Evolutionary conservation across 179 eudicot species (phyloP), one percentile per base, ranked within the genome.

Genomic region (Heliamphora pulchella): DNA sequence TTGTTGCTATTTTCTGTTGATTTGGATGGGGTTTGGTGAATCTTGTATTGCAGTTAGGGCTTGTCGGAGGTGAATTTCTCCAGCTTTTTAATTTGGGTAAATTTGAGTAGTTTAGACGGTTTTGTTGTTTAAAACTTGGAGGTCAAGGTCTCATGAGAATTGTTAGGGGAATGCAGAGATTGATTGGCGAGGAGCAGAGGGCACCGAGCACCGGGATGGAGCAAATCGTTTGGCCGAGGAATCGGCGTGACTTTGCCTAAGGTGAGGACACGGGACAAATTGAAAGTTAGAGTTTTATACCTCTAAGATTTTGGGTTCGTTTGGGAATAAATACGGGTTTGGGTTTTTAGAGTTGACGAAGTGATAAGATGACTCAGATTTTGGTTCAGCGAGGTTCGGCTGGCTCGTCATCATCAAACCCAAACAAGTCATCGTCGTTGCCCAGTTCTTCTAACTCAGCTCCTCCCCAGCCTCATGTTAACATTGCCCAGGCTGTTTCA

Each of bases 101-200:
- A 84, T 80, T 84, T 67, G 78, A 78, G 80, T 64, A 79, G 57
- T 74, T 79, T 79, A 79, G 82, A 65, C 82, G 80, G 79, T 76
- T 76, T 88, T 81, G 61, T 86, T 82, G 79, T 81, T 84, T 74
- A 78, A 70, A 76, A 55, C 72, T 86, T 83, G 86, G 87, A 82
- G 93, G 80, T 84, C 70, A 82, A 87, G 97, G 86, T 92, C 92
- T 96, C 92, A 96, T 94, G 99, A 96, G 92, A 92, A 91, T 93
- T 96, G 85, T 84, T 85, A 90, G 99, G 99, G 99, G 99, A 91
- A 96, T 96, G 99, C 99, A 92, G 94, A 96, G 87, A 91, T 80
- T 71, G 88, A 82, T 86, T 87, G 79, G 80, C 74, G 91, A 82
- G 80, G 86, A 83, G 70, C 86, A 71, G 80, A 90, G 79, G 71